These are phyloP conservation scores for Diaporthe australafricana DNA, from an alignment of 2,329 filamentous ascomycete species.

Conservation along the genomic window DNA sequence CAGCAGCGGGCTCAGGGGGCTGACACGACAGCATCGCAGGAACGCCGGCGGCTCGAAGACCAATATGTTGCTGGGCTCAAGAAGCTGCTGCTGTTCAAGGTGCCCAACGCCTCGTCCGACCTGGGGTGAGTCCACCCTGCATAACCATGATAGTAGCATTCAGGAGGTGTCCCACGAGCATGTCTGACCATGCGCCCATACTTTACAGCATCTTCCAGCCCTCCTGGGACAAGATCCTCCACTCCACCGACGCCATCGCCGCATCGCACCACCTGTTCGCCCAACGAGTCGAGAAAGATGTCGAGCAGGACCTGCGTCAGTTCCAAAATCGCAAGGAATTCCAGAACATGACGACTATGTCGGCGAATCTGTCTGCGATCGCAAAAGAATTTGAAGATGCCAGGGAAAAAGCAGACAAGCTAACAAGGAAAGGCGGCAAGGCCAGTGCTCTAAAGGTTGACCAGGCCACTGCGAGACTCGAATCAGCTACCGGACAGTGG, in stretches of 20 bases:
- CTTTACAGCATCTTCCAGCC: conserved; percentile 81
- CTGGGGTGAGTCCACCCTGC: conserved; percentile 76
- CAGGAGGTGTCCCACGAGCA: background rate
- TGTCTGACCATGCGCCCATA: conserved; percentile 18
- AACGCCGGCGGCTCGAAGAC: conserved; percentile 92
- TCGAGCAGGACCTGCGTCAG: conserved; percentile 84
- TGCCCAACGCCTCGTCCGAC: conserved; percentile 81
- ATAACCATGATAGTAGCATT: conserved; percentile 31
- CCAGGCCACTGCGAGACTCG: conserved; percentile 76
- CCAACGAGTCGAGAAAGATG: conserved; percentile 85
- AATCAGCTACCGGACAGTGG: conserved; percentile 87
- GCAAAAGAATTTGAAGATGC: conserved; percentile 88
- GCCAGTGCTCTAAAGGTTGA: conserved; percentile 83
- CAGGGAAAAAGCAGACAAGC: conserved; percentile 86
- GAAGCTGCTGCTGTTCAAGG: conserved; percentile 80
- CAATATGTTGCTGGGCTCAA: conserved; percentile 85
- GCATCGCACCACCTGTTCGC: conserved; percentile 86
- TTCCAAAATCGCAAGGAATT: conserved; percentile 83
- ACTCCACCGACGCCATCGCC: conserved; percentile 83
- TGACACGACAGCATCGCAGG: conserved; percentile 64
- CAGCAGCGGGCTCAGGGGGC: conserved; percentile 27
- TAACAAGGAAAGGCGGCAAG: conserved; percentile 81
- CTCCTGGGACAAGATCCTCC: conserved; percentile 90
- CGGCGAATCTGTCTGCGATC: conserved; percentile 81
- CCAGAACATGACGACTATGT: conserved; percentile 82